phyloP scores from a whole-genome alignment of 148 eudicot genomes.

The Rhododendron henanense region DNA sequence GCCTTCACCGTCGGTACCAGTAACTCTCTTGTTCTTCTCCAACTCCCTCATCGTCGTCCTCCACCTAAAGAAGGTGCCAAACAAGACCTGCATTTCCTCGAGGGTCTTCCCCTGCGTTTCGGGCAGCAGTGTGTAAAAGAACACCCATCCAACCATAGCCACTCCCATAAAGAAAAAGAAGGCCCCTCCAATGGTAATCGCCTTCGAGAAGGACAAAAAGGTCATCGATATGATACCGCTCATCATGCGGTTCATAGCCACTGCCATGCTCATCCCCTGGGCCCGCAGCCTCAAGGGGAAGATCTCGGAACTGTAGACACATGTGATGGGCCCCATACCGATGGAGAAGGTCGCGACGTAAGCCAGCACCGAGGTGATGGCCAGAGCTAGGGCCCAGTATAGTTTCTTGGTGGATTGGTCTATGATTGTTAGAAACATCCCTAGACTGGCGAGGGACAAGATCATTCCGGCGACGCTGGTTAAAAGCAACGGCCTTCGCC shows the following conservation, averaged over 20 bases:
- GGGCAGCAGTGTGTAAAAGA: constrained; percentile 54
- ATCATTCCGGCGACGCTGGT: constrained; percentile 26
- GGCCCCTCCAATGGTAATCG: constrained; percentile 60
- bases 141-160: constrained; percentile 43
- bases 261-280: constrained; percentile 50
- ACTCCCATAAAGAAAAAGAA: constrained; percentile 53
- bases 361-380: not conserved
- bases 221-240: constrained; percentile 57
- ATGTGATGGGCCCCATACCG: constrained; percentile 22
- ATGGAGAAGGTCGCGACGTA: not conserved
- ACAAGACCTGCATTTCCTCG: constrained; percentile 59
- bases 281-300: constrained; percentile 36
- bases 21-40: not conserved
- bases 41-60: constrained; percentile 20
- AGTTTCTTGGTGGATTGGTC: not conserved
- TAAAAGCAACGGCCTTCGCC: constrained; percentile 30
- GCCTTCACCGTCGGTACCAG: not conserved
- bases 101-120: constrained; percentile 68
- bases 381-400: not conserved
- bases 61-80: constrained; percentile 46
- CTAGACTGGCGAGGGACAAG: constrained; percentile 8
- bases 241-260: constrained; percentile 45
- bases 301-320: constrained; percentile 32
- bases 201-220: constrained; percentile 53
- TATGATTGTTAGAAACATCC: not conserved